Conservation (phyloP, 164 flowering plant genomes). For the Annona squamosa region DNA sequence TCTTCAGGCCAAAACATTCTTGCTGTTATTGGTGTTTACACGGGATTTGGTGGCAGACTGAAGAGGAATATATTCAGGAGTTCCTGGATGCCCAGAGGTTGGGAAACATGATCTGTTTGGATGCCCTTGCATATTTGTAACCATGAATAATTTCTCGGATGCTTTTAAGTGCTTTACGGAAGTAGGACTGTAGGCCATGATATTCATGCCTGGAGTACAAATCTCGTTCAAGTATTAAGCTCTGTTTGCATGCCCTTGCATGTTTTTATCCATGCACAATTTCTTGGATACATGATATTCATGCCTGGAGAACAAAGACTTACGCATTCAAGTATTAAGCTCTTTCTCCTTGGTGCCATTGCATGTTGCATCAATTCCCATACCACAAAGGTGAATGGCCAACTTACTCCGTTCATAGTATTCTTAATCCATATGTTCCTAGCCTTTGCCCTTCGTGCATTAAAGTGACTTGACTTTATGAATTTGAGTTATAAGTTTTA, state of each 20-base stretch:
- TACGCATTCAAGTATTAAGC: background rate
- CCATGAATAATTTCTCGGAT: background rate
- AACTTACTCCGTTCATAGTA: background rate
- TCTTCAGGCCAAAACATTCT: conserved; percentile 50
- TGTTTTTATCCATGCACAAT: background rate
- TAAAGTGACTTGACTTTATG: background rate
- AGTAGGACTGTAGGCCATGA: background rate
- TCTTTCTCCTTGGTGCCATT: no score
- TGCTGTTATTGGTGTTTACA: conserved; percentile 95
- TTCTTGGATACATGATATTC: background rate
- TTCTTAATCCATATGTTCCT: background rate
- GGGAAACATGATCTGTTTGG: background rate
- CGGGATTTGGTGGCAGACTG: conserved; percentile 89
- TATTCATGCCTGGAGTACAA: background rate
- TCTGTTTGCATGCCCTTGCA: no score
- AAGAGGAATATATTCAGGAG: conserved; percentile 73
- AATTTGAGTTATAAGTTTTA: background rate
- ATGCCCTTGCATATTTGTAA: background rate
- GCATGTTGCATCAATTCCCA: no score
- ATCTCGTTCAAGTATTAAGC: background rate
- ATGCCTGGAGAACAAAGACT: background rate
- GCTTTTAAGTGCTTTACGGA: background rate
- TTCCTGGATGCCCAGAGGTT: conserved; percentile 94
- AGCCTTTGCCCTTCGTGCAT: background rate
- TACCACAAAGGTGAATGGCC: background rate